phyloP scores from a whole-genome alignment of 495 filamentous ascomycete genomes.

The Lasiosphaeria ovina region DNA sequence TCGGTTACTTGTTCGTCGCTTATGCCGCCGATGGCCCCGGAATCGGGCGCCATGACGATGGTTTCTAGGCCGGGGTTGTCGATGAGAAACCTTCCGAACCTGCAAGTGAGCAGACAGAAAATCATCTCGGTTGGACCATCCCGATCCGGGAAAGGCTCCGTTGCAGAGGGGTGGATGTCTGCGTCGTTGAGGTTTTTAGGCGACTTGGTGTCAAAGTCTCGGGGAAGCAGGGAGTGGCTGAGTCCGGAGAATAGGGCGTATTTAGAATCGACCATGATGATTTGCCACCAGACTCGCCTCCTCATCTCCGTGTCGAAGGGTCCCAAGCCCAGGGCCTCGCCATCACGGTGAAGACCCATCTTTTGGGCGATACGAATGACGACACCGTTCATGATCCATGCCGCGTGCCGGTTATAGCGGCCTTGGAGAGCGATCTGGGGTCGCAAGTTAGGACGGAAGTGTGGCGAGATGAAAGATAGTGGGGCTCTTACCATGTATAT shows the following conservation, averaged over 20 bases:
- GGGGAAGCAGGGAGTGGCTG: constrained; percentile 51
- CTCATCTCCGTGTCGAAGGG: constrained; percentile 68
- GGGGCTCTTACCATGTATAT: constrained; percentile 49
- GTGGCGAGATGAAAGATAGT: no score
- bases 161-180: constrained; percentile 58
- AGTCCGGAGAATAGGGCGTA: constrained; percentile 62
- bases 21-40: constrained; percentile 20
- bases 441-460: constrained; percentile 18
- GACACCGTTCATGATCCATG: constrained; percentile 55
- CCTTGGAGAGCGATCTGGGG: constrained; percentile 48
- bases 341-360: constrained; percentile 72
- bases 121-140: constrained; percentile 67
- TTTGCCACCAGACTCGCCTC: constrained; percentile 71
- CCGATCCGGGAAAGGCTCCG: constrained; percentile 48
- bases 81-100: constrained; percentile 48
- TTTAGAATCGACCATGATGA: constrained; percentile 62
- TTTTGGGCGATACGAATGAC: constrained; percentile 66
- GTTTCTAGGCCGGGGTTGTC: constrained; percentile 43
- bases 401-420: constrained; percentile 49
- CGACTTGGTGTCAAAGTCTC: constrained; percentile 46
- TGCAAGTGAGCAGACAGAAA: constrained; percentile 57
- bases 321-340: constrained; percentile 61
- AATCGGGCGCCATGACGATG: constrained; percentile 41
- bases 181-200: constrained; percentile 58
- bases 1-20: constrained; percentile 42